Percentiles rank a stretch among this genome's conserved stretches.
Evolutionary conservation across 2,329 filamentous ascomycete genomes (phyloP).

Genomic region (Arthrobotrys sphaeroides): DNA sequence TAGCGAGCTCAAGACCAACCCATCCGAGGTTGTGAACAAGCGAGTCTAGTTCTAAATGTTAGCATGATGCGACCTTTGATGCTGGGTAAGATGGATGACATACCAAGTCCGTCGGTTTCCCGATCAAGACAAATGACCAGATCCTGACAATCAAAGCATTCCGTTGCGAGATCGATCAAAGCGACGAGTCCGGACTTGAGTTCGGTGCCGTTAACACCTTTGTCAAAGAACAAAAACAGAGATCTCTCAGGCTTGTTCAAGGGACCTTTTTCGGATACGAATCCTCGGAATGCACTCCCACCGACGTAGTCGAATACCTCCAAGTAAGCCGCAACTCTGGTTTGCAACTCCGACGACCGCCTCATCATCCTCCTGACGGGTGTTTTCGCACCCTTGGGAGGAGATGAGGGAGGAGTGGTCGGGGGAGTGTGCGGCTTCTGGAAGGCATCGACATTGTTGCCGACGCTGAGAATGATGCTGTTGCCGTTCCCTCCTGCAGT

Average conservation of each 20-base stretch:
- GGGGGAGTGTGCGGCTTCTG: conserved; percentile 53
- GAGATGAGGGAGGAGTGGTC: conserved; percentile 53
- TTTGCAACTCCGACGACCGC: conserved; percentile 56
- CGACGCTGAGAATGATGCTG: conserved; percentile 49
- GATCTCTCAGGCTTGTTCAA: conserved; percentile 69
- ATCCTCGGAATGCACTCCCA: conserved; percentile 85
- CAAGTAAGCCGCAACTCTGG: conserved; percentile 71
- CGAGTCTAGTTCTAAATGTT: conserved; percentile 59
- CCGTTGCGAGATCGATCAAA: conserved; percentile 84
- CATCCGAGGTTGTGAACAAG: conserved; percentile 86
- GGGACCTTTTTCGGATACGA: conserved; percentile 70
- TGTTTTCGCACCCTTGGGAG: conserved; percentile 42
- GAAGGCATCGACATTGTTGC: conserved; percentile 46
- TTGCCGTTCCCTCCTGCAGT: conserved; percentile 53
- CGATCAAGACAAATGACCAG: conserved; percentile 85
- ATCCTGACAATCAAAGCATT: conserved; percentile 77
- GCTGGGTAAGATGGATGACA: conserved; percentile 19
- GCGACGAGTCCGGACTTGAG: conserved; percentile 75
- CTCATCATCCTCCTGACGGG: conserved; percentile 41
- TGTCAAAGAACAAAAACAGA: conserved; percentile 88
- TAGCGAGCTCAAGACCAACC: conserved; percentile 88
- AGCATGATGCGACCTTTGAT: background rate
- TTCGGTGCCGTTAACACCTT: conserved; percentile 60
- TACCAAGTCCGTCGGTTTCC: conserved; percentile 67
- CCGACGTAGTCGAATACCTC: conserved; percentile 87